Conservation (phyloP, 345 rosid genomes). For the Ceriops zippeliana region DNA sequence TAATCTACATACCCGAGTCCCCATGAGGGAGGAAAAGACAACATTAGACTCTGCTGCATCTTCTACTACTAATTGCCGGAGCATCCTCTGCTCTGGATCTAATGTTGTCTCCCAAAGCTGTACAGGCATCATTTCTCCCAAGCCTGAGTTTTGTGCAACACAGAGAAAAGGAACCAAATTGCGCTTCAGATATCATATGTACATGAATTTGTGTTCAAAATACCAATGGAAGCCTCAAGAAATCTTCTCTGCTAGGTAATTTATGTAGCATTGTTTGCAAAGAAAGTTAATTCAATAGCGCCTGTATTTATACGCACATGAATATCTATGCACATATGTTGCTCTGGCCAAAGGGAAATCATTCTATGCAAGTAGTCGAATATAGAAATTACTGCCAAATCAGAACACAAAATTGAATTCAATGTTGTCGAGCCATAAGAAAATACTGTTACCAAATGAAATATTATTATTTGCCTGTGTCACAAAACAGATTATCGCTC, state of each 20-base stretch:
- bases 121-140: slow-evolving; percentile 98
- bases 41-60: slow-evolving; percentile 74
- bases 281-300: no score
- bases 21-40: slow-evolving; percentile 91
- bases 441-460: no score
- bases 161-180: background rate
- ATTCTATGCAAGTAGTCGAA: no score
- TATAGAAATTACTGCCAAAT: no score
- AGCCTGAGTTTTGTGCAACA: slow-evolving; percentile 43
- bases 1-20: slow-evolving; percentile 61
- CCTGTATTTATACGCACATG: no score
- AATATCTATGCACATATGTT: no score
- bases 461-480: no score
- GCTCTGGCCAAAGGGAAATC: no score
- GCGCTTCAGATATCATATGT: background rate
- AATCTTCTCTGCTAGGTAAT: background rate
- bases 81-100: slow-evolving; percentile 78
- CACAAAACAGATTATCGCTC: no score
- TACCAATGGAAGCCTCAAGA: no score
- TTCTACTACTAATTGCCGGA: slow-evolving; percentile 76
- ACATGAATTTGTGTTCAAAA: background rate
- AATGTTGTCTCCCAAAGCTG: slow-evolving; percentile 98
- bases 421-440: no score
- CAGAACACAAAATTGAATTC: no score
- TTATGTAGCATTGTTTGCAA: background rate